Conservation (phyloP, 208 protist species). For the Tritrichomonas foetus region DNA sequence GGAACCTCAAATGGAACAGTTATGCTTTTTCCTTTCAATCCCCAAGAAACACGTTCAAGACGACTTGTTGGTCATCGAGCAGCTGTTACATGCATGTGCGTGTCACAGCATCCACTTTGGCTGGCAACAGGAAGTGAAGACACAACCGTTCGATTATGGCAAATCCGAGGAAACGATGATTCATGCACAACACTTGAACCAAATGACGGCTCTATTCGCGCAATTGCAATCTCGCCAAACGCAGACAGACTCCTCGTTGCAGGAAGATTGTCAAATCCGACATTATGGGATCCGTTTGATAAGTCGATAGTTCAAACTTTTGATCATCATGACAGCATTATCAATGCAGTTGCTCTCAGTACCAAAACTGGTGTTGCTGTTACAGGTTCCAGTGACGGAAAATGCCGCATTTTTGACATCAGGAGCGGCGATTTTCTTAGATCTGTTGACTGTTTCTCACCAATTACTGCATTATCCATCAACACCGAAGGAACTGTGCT, state of each 20-base stretch:
- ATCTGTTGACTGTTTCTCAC: background rate
- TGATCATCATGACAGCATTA: background rate
- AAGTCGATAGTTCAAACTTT: background rate
- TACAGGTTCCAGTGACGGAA: background rate
- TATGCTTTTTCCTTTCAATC: background rate
- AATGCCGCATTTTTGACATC: background rate
- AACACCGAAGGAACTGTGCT: background rate
- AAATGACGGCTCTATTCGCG: background rate
- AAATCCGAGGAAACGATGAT: background rate
- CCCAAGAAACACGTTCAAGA: background rate
- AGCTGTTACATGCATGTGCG: background rate
- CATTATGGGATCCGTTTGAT: background rate
- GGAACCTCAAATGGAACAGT: background rate
- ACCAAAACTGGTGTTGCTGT: background rate
- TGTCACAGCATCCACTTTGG: background rate
- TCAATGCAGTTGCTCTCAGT: background rate
- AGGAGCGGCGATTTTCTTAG: background rate
- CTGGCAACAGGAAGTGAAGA: background rate
- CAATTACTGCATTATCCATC: background rate
- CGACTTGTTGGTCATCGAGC: background rate
- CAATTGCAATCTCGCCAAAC: background rate
- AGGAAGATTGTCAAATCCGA: background rate
- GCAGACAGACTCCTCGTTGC: background rate
- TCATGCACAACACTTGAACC: background rate
- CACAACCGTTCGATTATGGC: background rate